A percentile compares a stretch with the other conserved stretches of the same genome.
phyloP scores from a whole-genome alignment of 2,329 filamentous ascomycete species.

The Monosporascus sp. region DNA sequence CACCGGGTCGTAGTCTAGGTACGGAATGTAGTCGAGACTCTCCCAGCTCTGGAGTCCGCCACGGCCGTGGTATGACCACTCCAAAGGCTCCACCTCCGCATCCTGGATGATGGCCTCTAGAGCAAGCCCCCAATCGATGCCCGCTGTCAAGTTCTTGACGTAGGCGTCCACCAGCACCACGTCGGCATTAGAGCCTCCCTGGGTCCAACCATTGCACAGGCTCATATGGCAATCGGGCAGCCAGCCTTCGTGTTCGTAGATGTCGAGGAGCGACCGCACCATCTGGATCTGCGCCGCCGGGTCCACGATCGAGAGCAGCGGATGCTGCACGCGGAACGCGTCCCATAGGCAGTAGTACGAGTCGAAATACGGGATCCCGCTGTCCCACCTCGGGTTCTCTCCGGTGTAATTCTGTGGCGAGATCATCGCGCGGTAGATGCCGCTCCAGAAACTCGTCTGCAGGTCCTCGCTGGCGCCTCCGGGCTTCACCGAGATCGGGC shows the following conservation, averaged over 20 bases:
- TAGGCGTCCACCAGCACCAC: slow-evolving; percentile 58
- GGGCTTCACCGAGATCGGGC: slow-evolving; percentile 45
- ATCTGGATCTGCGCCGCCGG: slow-evolving; percentile 54
- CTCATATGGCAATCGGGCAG: slow-evolving; percentile 66
- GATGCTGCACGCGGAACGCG: slow-evolving; percentile 56
- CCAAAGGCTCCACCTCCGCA: slow-evolving; percentile 54
- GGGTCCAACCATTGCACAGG: slow-evolving; percentile 60
- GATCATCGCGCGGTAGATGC: slow-evolving; percentile 56
- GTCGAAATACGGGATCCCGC: slow-evolving; percentile 59
- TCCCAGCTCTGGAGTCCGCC: slow-evolving; percentile 65
- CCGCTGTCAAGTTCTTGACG: slow-evolving; percentile 52
- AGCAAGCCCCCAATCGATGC: slow-evolving; percentile 55
- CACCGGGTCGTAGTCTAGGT: slow-evolving; percentile 53
- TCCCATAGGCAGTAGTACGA: slow-evolving; percentile 57
- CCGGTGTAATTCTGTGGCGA: slow-evolving; percentile 63
- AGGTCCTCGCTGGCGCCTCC: slow-evolving; percentile 44
- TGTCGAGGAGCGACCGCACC: slow-evolving; percentile 60
- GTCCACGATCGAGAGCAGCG: slow-evolving; percentile 59
- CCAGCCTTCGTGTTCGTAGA: slow-evolving; percentile 60
- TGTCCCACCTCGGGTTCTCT: slow-evolving; percentile 59
- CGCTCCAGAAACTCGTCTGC: slow-evolving; percentile 57
- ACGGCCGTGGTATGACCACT: slow-evolving; percentile 60
- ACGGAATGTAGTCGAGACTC: slow-evolving; percentile 57
- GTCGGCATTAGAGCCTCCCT: slow-evolving; percentile 64
- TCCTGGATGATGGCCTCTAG: slow-evolving; percentile 62